Evolutionary conservation across 441 rosid species (phyloP).

Genomic region (Brassica balearica): DNA sequence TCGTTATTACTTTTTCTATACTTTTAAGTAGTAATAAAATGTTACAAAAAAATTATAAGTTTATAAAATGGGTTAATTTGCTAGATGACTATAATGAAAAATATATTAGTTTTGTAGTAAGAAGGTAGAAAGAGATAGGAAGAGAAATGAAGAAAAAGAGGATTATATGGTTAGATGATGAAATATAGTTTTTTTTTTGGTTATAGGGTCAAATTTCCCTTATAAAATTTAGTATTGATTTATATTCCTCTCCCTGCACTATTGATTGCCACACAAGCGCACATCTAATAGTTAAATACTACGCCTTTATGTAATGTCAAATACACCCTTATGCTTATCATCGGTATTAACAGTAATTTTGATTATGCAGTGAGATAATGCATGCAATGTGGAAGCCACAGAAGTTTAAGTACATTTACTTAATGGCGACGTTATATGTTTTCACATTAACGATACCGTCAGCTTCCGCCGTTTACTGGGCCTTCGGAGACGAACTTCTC

Average conservation of each 20-base stretch:
- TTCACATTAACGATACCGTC: constrained; percentile 96
- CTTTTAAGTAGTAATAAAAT: constrained; percentile 10
- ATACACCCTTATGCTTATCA: constrained; percentile 7
- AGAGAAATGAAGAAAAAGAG: no score
- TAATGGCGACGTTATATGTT: constrained; percentile 92
- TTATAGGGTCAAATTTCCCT: no score
- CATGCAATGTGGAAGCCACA: constrained; percentile 99
- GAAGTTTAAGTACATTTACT: constrained; percentile 93
- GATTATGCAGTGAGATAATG: constrained; percentile 80
- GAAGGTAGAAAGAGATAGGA: no score
- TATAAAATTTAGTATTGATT: background rate
- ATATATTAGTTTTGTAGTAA: no score
- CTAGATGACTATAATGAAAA: no score
- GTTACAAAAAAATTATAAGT: no score
- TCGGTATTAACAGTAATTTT: background rate
- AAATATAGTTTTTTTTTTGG: no score
- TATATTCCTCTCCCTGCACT: constrained; percentile 16
- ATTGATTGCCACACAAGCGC: constrained; percentile 15
- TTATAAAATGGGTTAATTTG: background rate
- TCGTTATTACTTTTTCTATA: constrained; percentile 17
- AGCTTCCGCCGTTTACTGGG: constrained; percentile 95
- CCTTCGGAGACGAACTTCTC: constrained; percentile 88
- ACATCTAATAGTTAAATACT: constrained; percentile 19
- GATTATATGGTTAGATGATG: no score
- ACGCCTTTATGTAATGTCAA: constrained; percentile 10